Evolutionary conservation across 2,329 filamentous ascomycete genomes (phyloP).

Genomic region (Fusarium stilboides): DNA sequence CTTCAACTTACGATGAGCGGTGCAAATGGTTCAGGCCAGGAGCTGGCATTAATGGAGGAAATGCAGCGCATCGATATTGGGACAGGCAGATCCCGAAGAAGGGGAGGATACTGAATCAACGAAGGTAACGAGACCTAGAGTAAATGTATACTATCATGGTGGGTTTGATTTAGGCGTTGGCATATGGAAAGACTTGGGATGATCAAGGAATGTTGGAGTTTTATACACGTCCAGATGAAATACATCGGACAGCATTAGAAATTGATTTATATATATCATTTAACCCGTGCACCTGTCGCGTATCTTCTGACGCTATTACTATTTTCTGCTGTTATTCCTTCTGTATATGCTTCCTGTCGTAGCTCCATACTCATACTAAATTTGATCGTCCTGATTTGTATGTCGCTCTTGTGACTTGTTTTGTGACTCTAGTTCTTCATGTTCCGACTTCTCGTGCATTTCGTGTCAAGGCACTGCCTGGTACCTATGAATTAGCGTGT

Average conservation of each 20-base stretch:
- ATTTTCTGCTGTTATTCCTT: not conserved
- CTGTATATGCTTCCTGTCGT: no score
- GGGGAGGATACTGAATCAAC: constrained; percentile 59
- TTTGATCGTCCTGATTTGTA: no score
- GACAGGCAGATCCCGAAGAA: constrained; percentile 69
- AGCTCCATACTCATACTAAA: no score
- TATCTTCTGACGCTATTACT: not conserved
- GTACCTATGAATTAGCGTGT: no score
- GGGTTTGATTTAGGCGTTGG: constrained; percentile 41
- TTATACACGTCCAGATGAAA: constrained; percentile 5
- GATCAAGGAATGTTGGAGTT: constrained; percentile 33
- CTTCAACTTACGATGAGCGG: constrained; percentile 66
- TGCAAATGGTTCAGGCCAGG: constrained; percentile 60
- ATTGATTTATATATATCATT: constrained; percentile 16
- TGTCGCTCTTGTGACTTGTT: no score
- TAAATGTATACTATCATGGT: constrained; percentile 46
- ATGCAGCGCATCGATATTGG: constrained; percentile 78
- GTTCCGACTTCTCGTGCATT: no score
- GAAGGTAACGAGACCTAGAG: constrained; percentile 38
- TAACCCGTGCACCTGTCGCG: no score
- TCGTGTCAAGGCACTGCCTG: no score
- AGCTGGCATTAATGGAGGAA: constrained; percentile 78
- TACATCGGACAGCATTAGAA: constrained; percentile 20
- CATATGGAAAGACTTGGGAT: constrained; percentile 19
- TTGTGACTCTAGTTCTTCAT: no score